Evolutionary conservation across 805 yeast species (phyloP).

Genomic region (Candida fluviatilis): DNA sequence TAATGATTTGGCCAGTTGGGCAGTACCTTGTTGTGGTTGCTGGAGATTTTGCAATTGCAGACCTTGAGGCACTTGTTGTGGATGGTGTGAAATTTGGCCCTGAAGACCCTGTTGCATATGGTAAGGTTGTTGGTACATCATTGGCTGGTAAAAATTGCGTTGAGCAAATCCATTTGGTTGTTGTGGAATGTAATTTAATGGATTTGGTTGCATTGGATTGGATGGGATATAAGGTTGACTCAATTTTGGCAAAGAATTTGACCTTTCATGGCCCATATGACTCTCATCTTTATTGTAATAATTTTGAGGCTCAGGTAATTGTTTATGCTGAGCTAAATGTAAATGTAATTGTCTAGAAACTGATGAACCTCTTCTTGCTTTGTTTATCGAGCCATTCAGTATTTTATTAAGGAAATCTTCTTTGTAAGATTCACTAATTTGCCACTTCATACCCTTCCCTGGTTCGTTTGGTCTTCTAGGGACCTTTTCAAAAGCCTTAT

Average conservation of each 20-base stretch:
- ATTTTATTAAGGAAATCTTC: constrained; percentile 81
- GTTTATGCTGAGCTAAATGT: constrained; percentile 59
- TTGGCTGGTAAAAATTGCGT: constrained; percentile 17
- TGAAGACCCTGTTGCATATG: constrained; percentile 8
- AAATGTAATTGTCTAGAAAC: constrained; percentile 77
- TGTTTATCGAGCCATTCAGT: constrained; percentile 68
- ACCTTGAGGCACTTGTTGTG: constrained; percentile 2
- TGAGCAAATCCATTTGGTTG: constrained; percentile 11
- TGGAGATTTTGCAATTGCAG: constrained; percentile 1
- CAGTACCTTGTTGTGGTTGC: constrained; percentile 7
- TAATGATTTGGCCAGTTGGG: constrained; percentile 4
- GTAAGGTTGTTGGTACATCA: constrained; percentile 14
- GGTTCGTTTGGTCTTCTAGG: constrained; percentile 95
- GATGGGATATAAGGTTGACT: constrained; percentile 10
- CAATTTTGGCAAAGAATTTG: constrained; percentile 4
- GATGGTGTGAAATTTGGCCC: constrained; percentile 1
- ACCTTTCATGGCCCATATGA: constrained; percentile 1
- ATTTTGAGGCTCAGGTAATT: constrained; percentile 45
- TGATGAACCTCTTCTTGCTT: constrained; percentile 73
- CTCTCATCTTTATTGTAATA: constrained; percentile 11
- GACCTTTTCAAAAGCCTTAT: constrained; percentile 96
- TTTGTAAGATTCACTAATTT: constrained; percentile 78
- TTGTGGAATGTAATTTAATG: constrained; percentile 16
- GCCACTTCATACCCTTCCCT: constrained; percentile 99
- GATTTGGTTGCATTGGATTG: constrained; percentile 18